Base-by-base conservation (phyloP, 176 grass and related monocot genomes). In the Elymus sibiricus region DNA sequence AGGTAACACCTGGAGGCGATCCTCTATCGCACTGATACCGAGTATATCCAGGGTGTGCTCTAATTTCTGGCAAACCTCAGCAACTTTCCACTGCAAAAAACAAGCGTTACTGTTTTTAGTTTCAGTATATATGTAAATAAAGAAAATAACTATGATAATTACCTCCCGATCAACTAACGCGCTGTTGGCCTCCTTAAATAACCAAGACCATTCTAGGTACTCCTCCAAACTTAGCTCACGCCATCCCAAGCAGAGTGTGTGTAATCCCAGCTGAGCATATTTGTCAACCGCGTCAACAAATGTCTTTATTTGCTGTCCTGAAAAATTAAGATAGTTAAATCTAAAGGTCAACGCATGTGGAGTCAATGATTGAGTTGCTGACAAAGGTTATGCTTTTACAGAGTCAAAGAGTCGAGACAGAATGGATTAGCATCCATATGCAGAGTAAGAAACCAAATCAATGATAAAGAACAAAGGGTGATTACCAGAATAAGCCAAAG, bases 1-100 rank as follows among this genome's bases (percentile, higher is more conserved):
- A 90, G 47, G 65, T 69, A 88, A 46, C 80, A 98, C 96, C 93
- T 98, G 96, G 51, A 98, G 90, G 64, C 90, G 91, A 74, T 98
- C 96, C 85, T 98, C 96, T 90, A 95, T 92, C 55, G 96, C 96
- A 87, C 86, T 95, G 67, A 95, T 90, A 55, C 96, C 96, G 71
- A 98, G 88, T 79, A 98, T 92, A 89, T 98, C 96, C 19, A 98
- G 88, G 70, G 91, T 84, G 79, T 88, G 93, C 77, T 98, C 96
- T 89, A 98, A 88, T 79, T 83, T 94, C 87, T 98, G 89, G 90
- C 96, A 95, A 80, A 91, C 89, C 68, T 98, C 96, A 78, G 91
- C 91, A 89, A 98, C 82, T 92, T 89, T 98, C 96, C 96, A 98
- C 96, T 98, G 72, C 64, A 42, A 17, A 56, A 55, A 87, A 74